phyloP scores from a whole-genome alignment of 306 rosid genomes.

The Myrica gale region DNA sequence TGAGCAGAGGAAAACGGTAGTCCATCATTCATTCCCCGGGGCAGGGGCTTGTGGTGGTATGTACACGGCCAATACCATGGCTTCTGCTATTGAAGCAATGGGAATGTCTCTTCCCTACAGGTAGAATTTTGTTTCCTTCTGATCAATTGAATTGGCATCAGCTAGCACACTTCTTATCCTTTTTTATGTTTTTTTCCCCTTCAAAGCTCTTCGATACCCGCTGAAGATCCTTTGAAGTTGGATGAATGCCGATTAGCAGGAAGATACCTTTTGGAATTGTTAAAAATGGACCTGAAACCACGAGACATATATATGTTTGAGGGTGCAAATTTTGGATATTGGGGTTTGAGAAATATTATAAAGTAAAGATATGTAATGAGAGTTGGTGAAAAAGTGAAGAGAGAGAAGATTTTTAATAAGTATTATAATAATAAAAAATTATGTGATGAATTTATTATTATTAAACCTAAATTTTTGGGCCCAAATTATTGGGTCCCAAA shows the following conservation, averaged over 20 bases:
- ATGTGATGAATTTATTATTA: no score
- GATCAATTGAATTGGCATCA: constrained; percentile 15
- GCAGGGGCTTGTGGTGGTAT: constrained; percentile 99
- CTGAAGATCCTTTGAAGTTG: constrained; percentile 91
- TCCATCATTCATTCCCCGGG: constrained; percentile 88
- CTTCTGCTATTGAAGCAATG: constrained; percentile 95
- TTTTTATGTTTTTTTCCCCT: neutral
- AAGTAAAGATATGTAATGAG: no score
- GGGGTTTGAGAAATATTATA: no score
- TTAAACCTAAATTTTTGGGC: no score
- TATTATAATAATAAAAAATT: no score
- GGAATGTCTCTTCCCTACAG: constrained; percentile 99
- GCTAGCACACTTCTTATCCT: constrained; percentile 10
- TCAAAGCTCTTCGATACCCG: constrained; percentile 88
- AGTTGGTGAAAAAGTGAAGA: no score
- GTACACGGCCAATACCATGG: constrained; percentile 99
- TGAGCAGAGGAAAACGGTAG: constrained; percentile 59
- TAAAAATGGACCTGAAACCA: constrained; percentile 91
- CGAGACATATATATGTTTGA: no score
- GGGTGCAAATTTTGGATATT: no score
- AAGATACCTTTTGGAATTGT: constrained; percentile 68
- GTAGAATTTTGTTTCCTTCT: constrained; percentile 37
- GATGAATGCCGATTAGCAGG: constrained; percentile 98
- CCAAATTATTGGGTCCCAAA: no score
- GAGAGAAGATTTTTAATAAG: no score